phyloP scores from a whole-genome alignment of 129 eudicot genomes.

The Sambucus nigra region DNA sequence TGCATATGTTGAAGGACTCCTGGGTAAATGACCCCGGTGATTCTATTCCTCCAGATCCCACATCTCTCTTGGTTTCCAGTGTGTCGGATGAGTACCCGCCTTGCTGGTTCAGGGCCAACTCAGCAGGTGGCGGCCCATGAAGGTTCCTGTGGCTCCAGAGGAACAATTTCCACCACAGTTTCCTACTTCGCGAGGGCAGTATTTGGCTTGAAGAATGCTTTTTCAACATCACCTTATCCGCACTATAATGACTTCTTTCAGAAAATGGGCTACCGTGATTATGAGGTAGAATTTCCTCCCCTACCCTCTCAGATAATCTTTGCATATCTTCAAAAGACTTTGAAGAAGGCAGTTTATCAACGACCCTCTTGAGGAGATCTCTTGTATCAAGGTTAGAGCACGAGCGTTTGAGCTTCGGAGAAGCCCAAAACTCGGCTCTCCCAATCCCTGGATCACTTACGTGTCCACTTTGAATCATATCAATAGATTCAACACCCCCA shows the following conservation, averaged over 20 bases:
- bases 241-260: constrained; percentile 36
- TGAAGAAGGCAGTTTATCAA: constrained; percentile 18
- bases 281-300: constrained; percentile 8
- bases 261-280: constrained; percentile 47
- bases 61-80: constrained; percentile 40
- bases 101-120: constrained; percentile 37
- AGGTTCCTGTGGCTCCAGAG: constrained; percentile 87
- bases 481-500: constrained; percentile 4
- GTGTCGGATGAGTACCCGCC: constrained; percentile 90
- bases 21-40: constrained; percentile 28
- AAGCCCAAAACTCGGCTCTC: constrained; percentile 37
- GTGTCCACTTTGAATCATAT: constrained; percentile 36
- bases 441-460: constrained; percentile 64
- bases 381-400: constrained; percentile 65
- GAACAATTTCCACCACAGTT: constrained; percentile 88
- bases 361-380: constrained; percentile 23
- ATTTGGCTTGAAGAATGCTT: constrained; percentile 81
- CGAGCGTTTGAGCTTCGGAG: constrained; percentile 60
- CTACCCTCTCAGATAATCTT: constrained; percentile 25
- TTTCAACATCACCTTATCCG: constrained; percentile 73
- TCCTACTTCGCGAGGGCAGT: constrained; percentile 73
- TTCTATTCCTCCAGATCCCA: constrained; percentile 16
- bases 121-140: constrained; percentile 27
- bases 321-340: constrained; percentile 61
- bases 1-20: constrained; percentile 12